Evolutionary conservation across 768 basidiomycete species (phyloP).

Genomic region (Rubroboletus pulcherrimus): DNA sequence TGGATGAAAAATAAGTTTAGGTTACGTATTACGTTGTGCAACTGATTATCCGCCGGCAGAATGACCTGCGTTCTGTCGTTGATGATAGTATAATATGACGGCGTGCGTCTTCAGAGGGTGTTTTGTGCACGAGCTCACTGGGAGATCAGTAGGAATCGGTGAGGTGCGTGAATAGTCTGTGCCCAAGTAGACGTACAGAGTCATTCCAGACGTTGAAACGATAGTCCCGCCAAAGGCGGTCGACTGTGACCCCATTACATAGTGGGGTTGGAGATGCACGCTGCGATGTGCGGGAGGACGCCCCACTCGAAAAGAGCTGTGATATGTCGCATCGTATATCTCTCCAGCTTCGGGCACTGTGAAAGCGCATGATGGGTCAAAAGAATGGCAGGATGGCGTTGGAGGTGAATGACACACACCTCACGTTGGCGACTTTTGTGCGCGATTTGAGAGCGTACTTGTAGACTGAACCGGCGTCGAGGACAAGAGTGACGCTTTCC

Average conservation of each 20-base stretch:
- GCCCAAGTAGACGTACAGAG: constrained; percentile 26
- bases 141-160: constrained; percentile 3
- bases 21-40: constrained; percentile 30
- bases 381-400: neutral
- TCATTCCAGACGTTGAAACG: constrained; percentile 63
- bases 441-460: constrained; percentile 65
- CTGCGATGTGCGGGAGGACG: constrained; percentile 30
- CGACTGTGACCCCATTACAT: constrained; percentile 56
- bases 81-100: constrained; percentile 29
- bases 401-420: constrained; percentile 40
- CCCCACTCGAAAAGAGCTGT: constrained; percentile 48
- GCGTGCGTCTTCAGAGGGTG: constrained; percentile 22
- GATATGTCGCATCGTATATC: constrained; percentile 61
- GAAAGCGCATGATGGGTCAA: neutral
- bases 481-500: constrained; percentile 61
- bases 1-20: constrained; percentile 25
- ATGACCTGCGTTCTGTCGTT: constrained; percentile 26
- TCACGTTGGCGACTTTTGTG: constrained; percentile 64
- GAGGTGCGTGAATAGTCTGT: neutral
- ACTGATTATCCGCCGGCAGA: constrained; percentile 29
- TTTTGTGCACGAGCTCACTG: constrained; percentile 22
- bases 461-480: constrained; percentile 67
- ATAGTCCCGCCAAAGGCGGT: constrained; percentile 65
- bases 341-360: constrained; percentile 67
- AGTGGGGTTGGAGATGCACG: constrained; percentile 35